Conservation (phyloP, 1,284 basidiomycete species). For the Wolfiporia cocos region DNA sequence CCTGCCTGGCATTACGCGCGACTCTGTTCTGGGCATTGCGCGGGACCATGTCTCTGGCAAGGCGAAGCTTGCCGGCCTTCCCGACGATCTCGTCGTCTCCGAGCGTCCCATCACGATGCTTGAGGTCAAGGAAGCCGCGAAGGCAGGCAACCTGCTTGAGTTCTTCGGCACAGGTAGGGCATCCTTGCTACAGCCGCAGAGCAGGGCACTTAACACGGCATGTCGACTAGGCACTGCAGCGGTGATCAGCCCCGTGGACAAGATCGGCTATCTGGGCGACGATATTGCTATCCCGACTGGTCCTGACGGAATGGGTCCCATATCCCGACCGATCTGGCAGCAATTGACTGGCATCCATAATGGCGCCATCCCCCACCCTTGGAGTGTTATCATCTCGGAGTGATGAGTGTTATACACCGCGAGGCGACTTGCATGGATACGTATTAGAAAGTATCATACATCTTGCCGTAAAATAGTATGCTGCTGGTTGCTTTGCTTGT, state of each 20-base stretch:
- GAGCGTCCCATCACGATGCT: constrained; percentile 89
- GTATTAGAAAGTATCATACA: no score
- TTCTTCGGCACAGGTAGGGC: constrained; percentile 83
- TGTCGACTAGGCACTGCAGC: constrained; percentile 64
- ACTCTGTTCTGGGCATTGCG: constrained; percentile 83
- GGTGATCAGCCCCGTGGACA: constrained; percentile 77
- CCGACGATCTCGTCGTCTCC: constrained; percentile 65
- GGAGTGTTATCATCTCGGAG: constrained; percentile 59
- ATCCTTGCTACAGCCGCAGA: constrained; percentile 17
- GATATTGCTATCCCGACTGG: constrained; percentile 85
- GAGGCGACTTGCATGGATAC: no score
- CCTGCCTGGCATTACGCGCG: constrained; percentile 93
- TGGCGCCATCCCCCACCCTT: constrained; percentile 78
- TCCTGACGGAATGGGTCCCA: constrained; percentile 81
- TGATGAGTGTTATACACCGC: constrained; percentile 13
- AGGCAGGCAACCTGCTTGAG: constrained; percentile 75
- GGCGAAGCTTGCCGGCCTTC: constrained; percentile 51
- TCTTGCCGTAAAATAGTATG: no score
- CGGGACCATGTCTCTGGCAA: constrained; percentile 67
- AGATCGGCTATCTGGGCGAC: constrained; percentile 82
- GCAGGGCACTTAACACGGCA: not conserved
- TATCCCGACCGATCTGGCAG: constrained; percentile 79
- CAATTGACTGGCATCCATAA: constrained; percentile 89
- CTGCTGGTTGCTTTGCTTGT: no score
- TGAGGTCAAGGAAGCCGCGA: constrained; percentile 75